Conservation (phyloP, 768 basidiomycete genomes). For the Mycena floridula region DNA sequence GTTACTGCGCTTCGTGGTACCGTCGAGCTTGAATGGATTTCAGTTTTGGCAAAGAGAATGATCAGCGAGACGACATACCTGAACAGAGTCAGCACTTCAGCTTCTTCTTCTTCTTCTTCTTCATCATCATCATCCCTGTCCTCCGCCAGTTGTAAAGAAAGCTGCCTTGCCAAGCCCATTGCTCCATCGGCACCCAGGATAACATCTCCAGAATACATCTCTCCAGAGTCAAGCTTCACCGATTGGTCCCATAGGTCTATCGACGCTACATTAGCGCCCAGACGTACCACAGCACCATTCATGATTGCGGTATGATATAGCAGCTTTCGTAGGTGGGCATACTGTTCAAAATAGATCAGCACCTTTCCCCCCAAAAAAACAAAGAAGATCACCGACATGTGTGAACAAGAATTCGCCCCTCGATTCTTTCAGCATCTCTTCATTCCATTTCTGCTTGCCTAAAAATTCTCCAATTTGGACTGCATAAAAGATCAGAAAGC, state of each 20-base stretch:
- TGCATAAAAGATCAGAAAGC: constrained; percentile 14
- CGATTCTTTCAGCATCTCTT: constrained; percentile 43
- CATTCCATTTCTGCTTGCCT: constrained; percentile 45
- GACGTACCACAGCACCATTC: constrained; percentile 37
- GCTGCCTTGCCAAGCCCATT: constrained; percentile 28
- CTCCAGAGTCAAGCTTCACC: constrained; percentile 32
- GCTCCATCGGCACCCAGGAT: constrained; percentile 53
- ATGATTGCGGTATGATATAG: constrained; percentile 38
- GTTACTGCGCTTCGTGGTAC: no score
- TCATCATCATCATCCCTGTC: no score
- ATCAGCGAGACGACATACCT: no score
- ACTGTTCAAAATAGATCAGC: no score
- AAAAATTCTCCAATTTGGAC: constrained; percentile 44
- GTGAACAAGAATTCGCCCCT: constrained; percentile 29
- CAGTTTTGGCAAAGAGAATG: no score
- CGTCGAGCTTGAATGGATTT: no score
- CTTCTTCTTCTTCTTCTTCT: no score
- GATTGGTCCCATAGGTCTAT: constrained; percentile 20
- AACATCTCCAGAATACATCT: constrained; percentile 38
- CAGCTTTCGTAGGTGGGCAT: constrained; percentile 41
- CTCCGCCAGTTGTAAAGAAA: no score
- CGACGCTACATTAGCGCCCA: constrained; percentile 23
- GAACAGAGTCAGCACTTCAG: no score
- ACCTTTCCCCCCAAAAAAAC: no score
- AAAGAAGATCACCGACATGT: no score